phyloP scores from a whole-genome alignment of 768 basidiomycete genomes.

The Lentinula sp. region DNA sequence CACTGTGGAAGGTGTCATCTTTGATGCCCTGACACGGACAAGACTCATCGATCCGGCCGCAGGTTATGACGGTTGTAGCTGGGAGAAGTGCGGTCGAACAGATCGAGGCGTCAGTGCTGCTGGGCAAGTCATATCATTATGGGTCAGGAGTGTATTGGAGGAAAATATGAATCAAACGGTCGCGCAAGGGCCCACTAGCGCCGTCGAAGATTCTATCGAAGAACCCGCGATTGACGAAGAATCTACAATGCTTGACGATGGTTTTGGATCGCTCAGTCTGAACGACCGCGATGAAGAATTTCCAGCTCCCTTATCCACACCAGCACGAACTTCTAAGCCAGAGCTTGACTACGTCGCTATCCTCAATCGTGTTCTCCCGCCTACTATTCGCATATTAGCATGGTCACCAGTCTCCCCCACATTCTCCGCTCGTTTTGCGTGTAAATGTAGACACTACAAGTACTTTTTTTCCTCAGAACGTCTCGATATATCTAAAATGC shows the following conservation, averaged over 20 bases:
- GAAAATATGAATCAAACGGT: neutral
- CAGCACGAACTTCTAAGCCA: slow-evolving; percentile 15
- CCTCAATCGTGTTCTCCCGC: slow-evolving; percentile 84
- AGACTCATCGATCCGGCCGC: slow-evolving; percentile 67
- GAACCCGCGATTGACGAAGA: neutral
- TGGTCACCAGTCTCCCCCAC: slow-evolving; percentile 81
- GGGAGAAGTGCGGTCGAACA: slow-evolving; percentile 89
- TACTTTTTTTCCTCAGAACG: slow-evolving; percentile 80
- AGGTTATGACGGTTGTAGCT: slow-evolving; percentile 83
- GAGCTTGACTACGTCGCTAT: slow-evolving; percentile 76
- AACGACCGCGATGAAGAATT: slow-evolving; percentile 20
- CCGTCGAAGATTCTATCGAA: neutral
- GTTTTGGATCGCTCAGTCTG: slow-evolving; percentile 31
- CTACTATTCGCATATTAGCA: slow-evolving; percentile 83
- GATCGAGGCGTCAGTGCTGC: slow-evolving; percentile 93
- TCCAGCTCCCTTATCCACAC: slow-evolving; percentile 14
- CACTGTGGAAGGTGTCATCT: slow-evolving; percentile 87
- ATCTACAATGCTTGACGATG: slow-evolving; percentile 24
- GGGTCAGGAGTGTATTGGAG: slow-evolving; percentile 69
- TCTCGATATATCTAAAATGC: slow-evolving; percentile 74
- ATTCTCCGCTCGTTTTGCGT: slow-evolving; percentile 89
- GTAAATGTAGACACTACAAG: slow-evolving; percentile 89
- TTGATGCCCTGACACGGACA: slow-evolving; percentile 71
- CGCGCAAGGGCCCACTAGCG: too few relatives aligned
- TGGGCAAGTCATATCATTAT: slow-evolving; percentile 89